These are phyloP conservation scores for Monilinia vaccinii-corymbosi DNA, from an alignment of 2,329 filamentous ascomycete species.

Conservation along the genomic window DNA sequence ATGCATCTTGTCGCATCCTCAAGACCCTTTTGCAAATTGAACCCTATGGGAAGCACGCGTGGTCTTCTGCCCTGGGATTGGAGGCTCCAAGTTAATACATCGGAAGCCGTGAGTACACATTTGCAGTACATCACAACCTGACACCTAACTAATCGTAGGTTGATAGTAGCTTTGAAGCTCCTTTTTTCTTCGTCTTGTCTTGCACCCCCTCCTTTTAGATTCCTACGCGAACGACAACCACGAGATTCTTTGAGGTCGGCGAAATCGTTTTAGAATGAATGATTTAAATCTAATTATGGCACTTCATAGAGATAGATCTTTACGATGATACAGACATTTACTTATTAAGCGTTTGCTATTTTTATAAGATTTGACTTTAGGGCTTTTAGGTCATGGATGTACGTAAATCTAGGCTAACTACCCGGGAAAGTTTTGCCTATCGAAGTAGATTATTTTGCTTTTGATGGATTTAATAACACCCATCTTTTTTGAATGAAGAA, in stretches of 20 bases:
- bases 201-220: background rate
- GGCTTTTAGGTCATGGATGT: background rate
- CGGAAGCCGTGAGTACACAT: background rate
- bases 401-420: background rate
- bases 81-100: background rate
- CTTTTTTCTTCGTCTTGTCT: background rate
- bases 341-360: background rate
- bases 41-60: background rate
- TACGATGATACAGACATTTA: background rate
- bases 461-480: background rate
- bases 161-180: background rate
- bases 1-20: background rate
- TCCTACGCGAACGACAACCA: background rate
- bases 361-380: background rate
- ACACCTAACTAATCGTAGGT: background rate
- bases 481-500: too few relatives aligned
- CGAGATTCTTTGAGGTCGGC: conserved; percentile 3
- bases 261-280: background rate
- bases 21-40: background rate
- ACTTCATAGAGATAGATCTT: background rate
- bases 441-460: background rate
- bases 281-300: conserved; percentile 6
- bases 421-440: background rate
- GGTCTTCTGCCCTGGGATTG: background rate
- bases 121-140: background rate